These are phyloP conservation scores for Podaxis carcinomalis DNA, from an alignment of 768 basidiomycete genomes.

Conservation along the genomic window DNA sequence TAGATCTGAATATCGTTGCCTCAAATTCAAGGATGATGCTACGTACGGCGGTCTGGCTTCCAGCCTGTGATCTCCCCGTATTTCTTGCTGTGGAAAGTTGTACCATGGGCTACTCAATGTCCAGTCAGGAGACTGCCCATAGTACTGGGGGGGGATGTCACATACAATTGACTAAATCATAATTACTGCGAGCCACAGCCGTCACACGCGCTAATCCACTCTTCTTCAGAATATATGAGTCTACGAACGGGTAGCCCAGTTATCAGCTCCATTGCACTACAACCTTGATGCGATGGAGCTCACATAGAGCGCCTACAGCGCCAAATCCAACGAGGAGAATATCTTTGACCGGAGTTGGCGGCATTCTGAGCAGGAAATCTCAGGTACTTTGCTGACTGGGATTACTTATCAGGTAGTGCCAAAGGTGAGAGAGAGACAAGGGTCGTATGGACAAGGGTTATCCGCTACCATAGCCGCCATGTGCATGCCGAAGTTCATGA, in stretches of 20 bases:
- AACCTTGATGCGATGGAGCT: conserved; percentile 16
- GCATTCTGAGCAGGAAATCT: background rate
- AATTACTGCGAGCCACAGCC: conserved; percentile 70
- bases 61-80: conserved; percentile 56
- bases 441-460: background rate
- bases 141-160: background rate
- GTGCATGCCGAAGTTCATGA: background rate
- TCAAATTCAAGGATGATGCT: background rate
- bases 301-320: conserved; percentile 63
- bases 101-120: conserved; percentile 39
- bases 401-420: background rate
- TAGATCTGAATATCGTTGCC: background rate
- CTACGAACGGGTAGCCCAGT: conserved; percentile 24
- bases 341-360: conserved; percentile 32
- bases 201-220: conserved; percentile 63
- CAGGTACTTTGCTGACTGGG: background rate
- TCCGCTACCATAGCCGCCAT: background rate
- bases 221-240: conserved; percentile 51
- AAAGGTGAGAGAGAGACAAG: background rate
- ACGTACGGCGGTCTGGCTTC: conserved; percentile 62
- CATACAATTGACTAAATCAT: conserved; percentile 47
- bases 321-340: conserved; percentile 62
- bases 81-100: conserved; percentile 53
- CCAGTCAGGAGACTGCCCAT: background rate
- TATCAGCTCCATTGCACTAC: background rate